Conservation (phyloP, 2,329 filamentous ascomycete species). For the Sarocladiaceae sp. region DNA sequence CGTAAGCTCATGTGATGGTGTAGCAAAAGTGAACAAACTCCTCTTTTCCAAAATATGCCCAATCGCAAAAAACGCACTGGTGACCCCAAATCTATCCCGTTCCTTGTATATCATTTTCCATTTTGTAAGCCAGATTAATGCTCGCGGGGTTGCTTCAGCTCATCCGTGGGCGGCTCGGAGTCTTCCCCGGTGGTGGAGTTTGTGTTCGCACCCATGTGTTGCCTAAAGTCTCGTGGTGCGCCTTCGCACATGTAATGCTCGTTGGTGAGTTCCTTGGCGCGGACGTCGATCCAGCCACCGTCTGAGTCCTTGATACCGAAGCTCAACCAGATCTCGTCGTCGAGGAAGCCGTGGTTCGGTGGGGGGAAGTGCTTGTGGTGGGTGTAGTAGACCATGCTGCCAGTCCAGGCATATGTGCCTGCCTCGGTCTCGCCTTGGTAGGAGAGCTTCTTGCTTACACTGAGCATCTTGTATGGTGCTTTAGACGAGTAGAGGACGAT, state of each 20-base stretch:
- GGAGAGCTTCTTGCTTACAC: constrained; percentile 4
- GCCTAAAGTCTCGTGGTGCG: too few relatives aligned
- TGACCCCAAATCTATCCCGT: too few relatives aligned
- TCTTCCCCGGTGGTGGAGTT: too few relatives aligned
- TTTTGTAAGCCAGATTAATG: too few relatives aligned
- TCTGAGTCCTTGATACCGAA: constrained; percentile 9
- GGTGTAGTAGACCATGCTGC: constrained; percentile 8
- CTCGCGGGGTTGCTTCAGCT: too few relatives aligned
- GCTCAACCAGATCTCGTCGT: constrained; percentile 11
- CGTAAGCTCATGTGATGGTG: too few relatives aligned
- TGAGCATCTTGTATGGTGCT: constrained; percentile 9
- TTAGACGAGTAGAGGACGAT: constrained; percentile 2
- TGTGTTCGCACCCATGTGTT: too few relatives aligned
- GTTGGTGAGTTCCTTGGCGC: neutral
- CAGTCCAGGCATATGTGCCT: constrained; percentile 10
- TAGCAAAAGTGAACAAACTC: too few relatives aligned
- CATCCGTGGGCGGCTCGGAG: too few relatives aligned
- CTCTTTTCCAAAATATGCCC: too few relatives aligned
- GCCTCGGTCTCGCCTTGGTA: constrained; percentile 9
- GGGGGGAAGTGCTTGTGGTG: neutral
- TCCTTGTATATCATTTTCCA: too few relatives aligned
- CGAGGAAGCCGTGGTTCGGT: constrained; percentile 9
- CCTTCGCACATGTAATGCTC: constrained; percentile 10
- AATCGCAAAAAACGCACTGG: too few relatives aligned
- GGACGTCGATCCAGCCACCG: constrained; percentile 10